Percentiles rank a stretch among this genome's conserved stretches.
Evolutionary conservation across 1,139 yeast species (phyloP).

Genomic region (Kurtzmaniella quercitrusa): DNA sequence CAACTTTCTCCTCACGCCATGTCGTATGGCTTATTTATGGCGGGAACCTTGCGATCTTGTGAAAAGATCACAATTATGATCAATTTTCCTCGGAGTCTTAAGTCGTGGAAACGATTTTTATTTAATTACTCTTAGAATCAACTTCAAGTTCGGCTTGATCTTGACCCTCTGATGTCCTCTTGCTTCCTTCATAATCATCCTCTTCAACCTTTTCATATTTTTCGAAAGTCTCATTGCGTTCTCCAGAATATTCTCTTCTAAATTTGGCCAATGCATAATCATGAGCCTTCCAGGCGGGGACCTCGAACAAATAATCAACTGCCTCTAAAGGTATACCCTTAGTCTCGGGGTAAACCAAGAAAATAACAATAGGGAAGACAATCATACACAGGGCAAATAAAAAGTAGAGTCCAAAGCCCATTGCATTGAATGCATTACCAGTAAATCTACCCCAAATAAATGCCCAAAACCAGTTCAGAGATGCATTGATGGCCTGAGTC

Average conservation of each 20-base stretch:
- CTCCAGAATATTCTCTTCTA: constrained; percentile 13
- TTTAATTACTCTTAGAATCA: background rate
- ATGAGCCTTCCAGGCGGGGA: constrained; percentile 29
- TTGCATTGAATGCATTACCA: constrained; percentile 36
- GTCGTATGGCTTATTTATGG: background rate
- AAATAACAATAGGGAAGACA: constrained; percentile 30
- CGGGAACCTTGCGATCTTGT: background rate
- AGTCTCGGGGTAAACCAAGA: constrained; percentile 43
- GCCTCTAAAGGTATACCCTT: constrained; percentile 43
- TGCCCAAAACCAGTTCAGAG: constrained; percentile 49
- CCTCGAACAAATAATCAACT: constrained; percentile 38
- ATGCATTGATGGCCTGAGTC: constrained; percentile 42
- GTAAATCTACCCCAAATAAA: constrained; percentile 46
- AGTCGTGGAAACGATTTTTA: background rate
- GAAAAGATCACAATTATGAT: background rate
- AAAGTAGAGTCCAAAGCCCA: constrained; percentile 43
- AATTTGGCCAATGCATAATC: constrained; percentile 19
- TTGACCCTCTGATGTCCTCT: background rate
- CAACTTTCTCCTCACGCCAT: background rate
- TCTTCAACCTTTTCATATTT: constrained; percentile 7
- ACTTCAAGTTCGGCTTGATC: background rate
- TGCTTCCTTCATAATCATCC: constrained; percentile 5
- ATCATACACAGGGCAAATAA: constrained; percentile 37
- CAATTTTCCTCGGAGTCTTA: background rate
- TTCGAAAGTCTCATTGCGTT: constrained; percentile 1